Percentiles rank a stretch among this genome's conserved stretches.
These are phyloP conservation scores for Tuctoria greenei DNA, from an alignment of 176 grass and related monocot genomes.

Conservation along the genomic window DNA sequence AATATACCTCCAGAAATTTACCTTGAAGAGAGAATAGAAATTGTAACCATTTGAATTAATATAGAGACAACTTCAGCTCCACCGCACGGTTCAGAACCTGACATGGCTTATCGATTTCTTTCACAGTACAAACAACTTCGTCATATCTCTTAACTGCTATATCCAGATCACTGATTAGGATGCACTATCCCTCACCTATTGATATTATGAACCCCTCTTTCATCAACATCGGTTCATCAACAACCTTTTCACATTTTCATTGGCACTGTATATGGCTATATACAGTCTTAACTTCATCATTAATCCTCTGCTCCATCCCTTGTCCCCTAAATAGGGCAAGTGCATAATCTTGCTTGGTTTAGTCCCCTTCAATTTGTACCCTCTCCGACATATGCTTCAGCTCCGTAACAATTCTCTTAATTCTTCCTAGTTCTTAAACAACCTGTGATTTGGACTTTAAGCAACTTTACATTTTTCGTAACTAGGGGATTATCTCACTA, in stretches of 20 bases:
- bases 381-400: constrained; percentile 76
- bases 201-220: constrained; percentile 51
- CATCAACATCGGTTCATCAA: constrained; percentile 61
- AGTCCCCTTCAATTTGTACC: constrained; percentile 59
- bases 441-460: constrained; percentile 52
- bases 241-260: constrained; percentile 57
- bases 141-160: constrained; percentile 44
- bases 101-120: constrained; percentile 57
- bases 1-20: no score
- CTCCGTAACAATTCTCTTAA: constrained; percentile 57
- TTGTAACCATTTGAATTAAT: no score
- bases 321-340: constrained; percentile 58
- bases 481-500: constrained; percentile 59
- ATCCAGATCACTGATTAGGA: constrained; percentile 59
- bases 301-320: constrained; percentile 71
- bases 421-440: constrained; percentile 59
- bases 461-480: constrained; percentile 52
- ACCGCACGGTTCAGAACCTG: no score
- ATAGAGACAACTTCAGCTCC: no score
- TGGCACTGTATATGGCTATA: constrained; percentile 59
- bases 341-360: constrained; percentile 81
- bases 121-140: constrained; percentile 41
- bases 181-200: constrained; percentile 55
- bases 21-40: no score
- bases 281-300: constrained; percentile 56